Evolutionary conservation across 1,284 basidiomycete genomes (phyloP), one percentile per base, ranked within the genome.

Genomic region (Termitomyces sp.): DNA sequence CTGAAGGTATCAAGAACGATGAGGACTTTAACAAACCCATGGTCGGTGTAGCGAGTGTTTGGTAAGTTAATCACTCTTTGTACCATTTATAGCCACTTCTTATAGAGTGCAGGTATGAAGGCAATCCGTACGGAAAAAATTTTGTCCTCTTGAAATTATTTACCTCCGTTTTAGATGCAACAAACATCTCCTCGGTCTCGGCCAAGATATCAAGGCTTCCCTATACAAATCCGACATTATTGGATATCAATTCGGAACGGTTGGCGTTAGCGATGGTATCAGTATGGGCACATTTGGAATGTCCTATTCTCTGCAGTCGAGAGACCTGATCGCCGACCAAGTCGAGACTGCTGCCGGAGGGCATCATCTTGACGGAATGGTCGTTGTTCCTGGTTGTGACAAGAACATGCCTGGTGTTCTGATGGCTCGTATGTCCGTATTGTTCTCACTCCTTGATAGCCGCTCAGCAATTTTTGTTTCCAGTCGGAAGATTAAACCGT

Each of bases 311-410:
- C 81, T 98, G 1, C 96, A 95, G 71, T 96, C 93, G 44, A 84
- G 96, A 58, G 96, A 99, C 74, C 79, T 98, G 56, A 99, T 99
- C 62, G 96, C 96, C 57, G 96, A 98, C 73, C 86, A 90, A 67
- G 94, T 98, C 33, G 95, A 98, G 76, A 90, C 92, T 5, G 94
- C 93, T 31, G 95, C 90, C n/a, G 93, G 91, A 30, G 96, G 94
- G 6, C 96, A 99, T 71, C 97, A 94, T 84, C 82, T 98, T n/a
- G 96, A 98, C 68, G 96, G 92, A 40, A 94, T 97, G 88, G 92
- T 98, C 43, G 92, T 92, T 54, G 80, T 98, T 49, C 96, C 96
- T 36, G 94, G 94, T 34, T 98, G 94, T 69, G 94, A 98, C 76
- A 98, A 97, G 75, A 98, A 98, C 72, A 97, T 97, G 94, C 94